Conservation (phyloP, 805 yeast species). For the Blastobotrys chiropterorum region DNA sequence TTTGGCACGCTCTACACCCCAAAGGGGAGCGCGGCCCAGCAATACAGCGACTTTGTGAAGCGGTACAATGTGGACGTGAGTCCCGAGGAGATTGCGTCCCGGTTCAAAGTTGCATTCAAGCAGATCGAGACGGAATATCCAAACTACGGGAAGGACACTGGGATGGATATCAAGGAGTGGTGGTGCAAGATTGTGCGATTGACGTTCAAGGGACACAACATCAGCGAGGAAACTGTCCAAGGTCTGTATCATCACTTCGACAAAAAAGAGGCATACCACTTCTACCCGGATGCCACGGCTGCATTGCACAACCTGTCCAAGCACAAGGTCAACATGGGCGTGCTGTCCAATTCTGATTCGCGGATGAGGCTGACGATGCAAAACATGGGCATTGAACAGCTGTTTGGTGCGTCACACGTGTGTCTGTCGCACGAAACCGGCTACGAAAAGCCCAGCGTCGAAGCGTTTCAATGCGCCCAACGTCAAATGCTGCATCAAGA, state of each 20-base stretch:
- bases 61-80: conserved; percentile 5
- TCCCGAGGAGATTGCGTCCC: conserved; percentile 4
- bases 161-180: conserved; percentile 13
- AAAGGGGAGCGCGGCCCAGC: conserved; percentile 13
- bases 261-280: conserved; percentile 11
- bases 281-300: conserved; percentile 15
- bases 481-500: neutral
- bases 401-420: no score
- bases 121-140: conserved; percentile 12
- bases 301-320: conserved; percentile 2
- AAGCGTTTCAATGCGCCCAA: conserved; percentile 13
- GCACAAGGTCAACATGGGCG: conserved; percentile 9
- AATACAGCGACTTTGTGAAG: conserved; percentile 14
- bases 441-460: conserved; percentile 15
- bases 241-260: conserved; percentile 18
- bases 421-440: conserved; percentile 20
- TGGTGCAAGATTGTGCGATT: conserved; percentile 15
- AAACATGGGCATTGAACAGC: conserved; percentile 8
- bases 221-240: conserved; percentile 4
- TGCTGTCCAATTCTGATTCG: conserved; percentile 20
- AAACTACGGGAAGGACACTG: conserved; percentile 15
- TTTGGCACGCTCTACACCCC: conserved; percentile 20
- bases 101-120: conserved; percentile 14
- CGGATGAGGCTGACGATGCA: conserved; percentile 12
- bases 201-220: conserved; percentile 1